Conservation (phyloP, 371 early-diverging fungal genomes). For the Syncephalis plumigaleata region DNA sequence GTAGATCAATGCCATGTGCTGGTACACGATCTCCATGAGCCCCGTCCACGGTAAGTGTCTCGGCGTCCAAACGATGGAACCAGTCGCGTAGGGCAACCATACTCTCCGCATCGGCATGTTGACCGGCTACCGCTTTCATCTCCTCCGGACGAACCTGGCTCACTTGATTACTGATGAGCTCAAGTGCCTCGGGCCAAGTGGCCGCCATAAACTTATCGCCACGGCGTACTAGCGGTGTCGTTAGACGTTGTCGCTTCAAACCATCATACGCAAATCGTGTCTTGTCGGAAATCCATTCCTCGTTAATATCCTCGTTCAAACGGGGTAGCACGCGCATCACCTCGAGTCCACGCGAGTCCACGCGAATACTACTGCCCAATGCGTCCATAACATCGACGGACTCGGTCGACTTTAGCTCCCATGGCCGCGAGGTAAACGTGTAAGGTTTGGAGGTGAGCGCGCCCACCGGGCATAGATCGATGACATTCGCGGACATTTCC, state of each 20-base stretch:
- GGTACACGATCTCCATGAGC: constrained; percentile 29
- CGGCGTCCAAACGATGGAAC: constrained; percentile 70
- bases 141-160: constrained; percentile 27
- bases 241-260: constrained; percentile 85
- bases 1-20: constrained; percentile 58
- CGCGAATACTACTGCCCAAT: constrained; percentile 84
- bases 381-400: constrained; percentile 91
- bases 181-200: constrained; percentile 78
- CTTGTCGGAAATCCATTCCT: constrained; percentile 98
- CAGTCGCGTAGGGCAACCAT: constrained; percentile 82
- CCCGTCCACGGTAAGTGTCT: constrained; percentile 66
- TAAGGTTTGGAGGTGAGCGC: constrained; percentile 95
- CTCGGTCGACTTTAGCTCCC: constrained; percentile 94
- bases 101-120: constrained; percentile 73
- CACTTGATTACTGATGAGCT: constrained; percentile 47
- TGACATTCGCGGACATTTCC: constrained; percentile 94
- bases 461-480: constrained; percentile 96
- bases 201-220: constrained; percentile 70
- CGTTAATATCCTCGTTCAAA: constrained; percentile 90
- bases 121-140: constrained; percentile 84
- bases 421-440: constrained; percentile 84
- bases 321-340: constrained; percentile 92
- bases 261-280: constrained; percentile 92
- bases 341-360: constrained; percentile 91
- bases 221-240: constrained; percentile 72